Percentiles rank a stretch among this genome's conserved stretches.
Conservation (phyloP, 139 green algal genomes). For the Raphidocelis subcapitata region DNA sequence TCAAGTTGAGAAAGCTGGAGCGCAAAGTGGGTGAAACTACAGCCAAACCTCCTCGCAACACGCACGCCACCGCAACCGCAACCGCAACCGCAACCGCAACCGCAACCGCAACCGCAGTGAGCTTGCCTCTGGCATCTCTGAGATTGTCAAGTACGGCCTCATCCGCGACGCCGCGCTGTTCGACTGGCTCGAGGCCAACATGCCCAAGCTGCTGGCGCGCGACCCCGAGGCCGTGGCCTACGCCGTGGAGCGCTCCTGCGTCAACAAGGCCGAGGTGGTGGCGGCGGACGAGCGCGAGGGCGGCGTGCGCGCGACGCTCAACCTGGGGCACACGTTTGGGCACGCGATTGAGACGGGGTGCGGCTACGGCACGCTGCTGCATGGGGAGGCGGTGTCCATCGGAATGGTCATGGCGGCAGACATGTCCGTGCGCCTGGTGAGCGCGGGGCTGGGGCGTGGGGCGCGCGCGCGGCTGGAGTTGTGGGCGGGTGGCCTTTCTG, state of each 20-base stretch:
- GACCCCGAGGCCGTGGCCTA: conserved; percentile 87
- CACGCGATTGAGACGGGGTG: conserved; percentile 94
- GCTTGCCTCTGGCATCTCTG: conserved; percentile 83
- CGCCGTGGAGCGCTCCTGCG: conserved; percentile 92
- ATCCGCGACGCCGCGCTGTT: conserved; percentile 95
- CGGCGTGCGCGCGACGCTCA: conserved; percentile 95
- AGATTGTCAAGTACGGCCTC: conserved; percentile 99
- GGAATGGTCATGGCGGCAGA: conserved; percentile 97
- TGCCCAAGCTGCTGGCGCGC: conserved; percentile 80
- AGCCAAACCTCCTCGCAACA: too few relatives aligned
- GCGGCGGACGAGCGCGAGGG: conserved; percentile 92
- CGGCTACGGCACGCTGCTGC: conserved; percentile 57
- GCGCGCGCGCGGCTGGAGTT: background rate
- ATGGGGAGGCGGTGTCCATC: conserved; percentile 92
- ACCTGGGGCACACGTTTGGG: conserved; percentile 99
- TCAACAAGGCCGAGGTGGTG: conserved; percentile 97
- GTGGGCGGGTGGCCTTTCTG: too few relatives aligned
- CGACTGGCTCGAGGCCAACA: conserved; percentile 92
- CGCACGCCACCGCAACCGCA: too few relatives aligned
- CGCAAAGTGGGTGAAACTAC: too few relatives aligned
- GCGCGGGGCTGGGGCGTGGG: conserved; percentile 7
- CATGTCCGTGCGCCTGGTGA: conserved; percentile 80
- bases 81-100: too few relatives aligned
- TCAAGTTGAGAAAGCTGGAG: too few relatives aligned
- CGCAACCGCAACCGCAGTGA: too few relatives aligned